phyloP scores from a whole-genome alignment of 2,329 filamentous ascomycete genomes.

The Byssoonygena ceratinophila region DNA sequence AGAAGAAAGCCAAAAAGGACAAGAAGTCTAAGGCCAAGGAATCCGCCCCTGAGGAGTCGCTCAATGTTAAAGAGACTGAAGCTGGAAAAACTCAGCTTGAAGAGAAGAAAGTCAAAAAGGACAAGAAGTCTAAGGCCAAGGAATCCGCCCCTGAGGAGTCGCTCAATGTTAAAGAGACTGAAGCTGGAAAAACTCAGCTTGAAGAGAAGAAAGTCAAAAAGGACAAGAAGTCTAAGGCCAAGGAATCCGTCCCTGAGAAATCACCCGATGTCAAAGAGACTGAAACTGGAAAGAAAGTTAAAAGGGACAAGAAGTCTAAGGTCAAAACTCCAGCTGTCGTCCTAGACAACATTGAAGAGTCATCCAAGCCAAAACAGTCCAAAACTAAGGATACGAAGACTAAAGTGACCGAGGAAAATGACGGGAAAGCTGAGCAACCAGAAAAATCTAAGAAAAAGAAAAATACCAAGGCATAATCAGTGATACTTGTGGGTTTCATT shows the following conservation, averaged over 20 bases:
- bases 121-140: constrained; percentile 7
- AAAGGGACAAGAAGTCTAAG: constrained; percentile 5
- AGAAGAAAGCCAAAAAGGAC: constrained; percentile 5
- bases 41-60: neutral
- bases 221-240: constrained; percentile 4
- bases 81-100: neutral
- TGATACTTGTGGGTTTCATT: neutral
- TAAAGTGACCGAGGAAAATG: neutral
- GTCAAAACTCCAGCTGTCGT: neutral
- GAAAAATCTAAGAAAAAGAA: constrained; percentile 24
- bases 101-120: constrained; percentile 3
- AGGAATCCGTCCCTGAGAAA: constrained; percentile 2
- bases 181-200: neutral
- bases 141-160: constrained; percentile 1
- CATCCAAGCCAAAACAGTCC: neutral
- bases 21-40: constrained; percentile 9
- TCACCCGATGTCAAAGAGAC: neutral
- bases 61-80: neutral
- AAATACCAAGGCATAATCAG: constrained; percentile 24
- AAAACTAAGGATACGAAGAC: constrained; percentile 3
- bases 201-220: constrained; percentile 3
- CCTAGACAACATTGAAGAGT: neutral
- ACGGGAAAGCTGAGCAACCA: neutral
- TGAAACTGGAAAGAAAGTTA: neutral
- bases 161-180: neutral